Percentiles rank a stretch among this genome's conserved stretches.
Evolutionary conservation across 176 grass and related monocot genomes (phyloP).

Genomic region (Cocos nucifera): DNA sequence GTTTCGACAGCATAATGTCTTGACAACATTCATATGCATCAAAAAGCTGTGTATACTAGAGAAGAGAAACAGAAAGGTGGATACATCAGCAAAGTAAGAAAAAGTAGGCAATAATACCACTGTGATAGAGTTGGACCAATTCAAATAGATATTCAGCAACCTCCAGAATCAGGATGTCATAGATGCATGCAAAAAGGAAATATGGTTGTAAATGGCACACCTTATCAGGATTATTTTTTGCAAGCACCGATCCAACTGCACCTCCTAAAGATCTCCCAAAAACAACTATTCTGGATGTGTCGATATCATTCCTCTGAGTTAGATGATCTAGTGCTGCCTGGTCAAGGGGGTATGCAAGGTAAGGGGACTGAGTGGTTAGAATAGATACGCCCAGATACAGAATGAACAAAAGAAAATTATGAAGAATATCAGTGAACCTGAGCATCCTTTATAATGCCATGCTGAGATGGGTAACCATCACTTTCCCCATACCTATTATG

Average conservation of each 20-base stretch:
- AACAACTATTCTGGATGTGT: conserved; percentile 82
- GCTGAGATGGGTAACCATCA: conserved; percentile 91
- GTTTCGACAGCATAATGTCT: too few species aligned
- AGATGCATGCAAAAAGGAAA: background rate
- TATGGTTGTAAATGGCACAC: conserved; percentile 18
- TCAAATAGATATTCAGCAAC: too few species aligned
- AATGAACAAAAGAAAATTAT: conserved; percentile 20
- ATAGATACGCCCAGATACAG: too few species aligned
- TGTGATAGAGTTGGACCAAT: too few species aligned
- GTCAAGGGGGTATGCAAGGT: conserved; percentile 13
- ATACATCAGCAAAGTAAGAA: too few species aligned
- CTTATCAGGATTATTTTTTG: conserved; percentile 94
- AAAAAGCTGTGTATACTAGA: too few species aligned
- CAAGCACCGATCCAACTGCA: conserved; percentile 87
- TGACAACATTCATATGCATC: too few species aligned
- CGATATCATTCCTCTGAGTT: conserved; percentile 80
- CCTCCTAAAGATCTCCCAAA: conserved; percentile 99
- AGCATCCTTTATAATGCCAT: conserved; percentile 85
- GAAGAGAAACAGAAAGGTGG: too few species aligned
- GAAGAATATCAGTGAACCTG: conserved; percentile 56
- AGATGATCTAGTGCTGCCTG: conserved; percentile 98
- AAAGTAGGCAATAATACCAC: too few species aligned
- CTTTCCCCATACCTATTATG: conserved; percentile 88
- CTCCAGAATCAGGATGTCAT: too few species aligned
- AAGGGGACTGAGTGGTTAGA: background rate